Base-by-base conservation (phyloP, 306 rosid species). In the Vicia villosa region DNA sequence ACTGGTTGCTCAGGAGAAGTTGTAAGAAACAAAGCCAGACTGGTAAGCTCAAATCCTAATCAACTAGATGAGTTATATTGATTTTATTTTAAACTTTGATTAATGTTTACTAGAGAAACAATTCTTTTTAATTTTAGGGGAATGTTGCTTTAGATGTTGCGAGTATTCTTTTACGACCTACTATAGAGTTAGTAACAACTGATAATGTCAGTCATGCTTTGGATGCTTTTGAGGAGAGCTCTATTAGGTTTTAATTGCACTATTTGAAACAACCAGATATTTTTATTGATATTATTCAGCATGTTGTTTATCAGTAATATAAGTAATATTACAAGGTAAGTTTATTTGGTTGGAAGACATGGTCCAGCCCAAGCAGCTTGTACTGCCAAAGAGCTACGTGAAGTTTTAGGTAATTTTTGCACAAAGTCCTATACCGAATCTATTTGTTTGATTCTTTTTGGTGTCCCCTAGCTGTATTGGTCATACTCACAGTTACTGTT, bases 341-440 rank as follows among this genome's bases (percentile, higher is more conserved):
- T 94, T 74, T 87, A 81, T 85, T 75, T 94, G 86, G 97, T 94
- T 60, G 98, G 97, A 80, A 85, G 98, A 81, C 89, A 95, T 51
- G 98, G 98, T 81, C 97, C 98, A 16, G 92, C 86, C 59, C 98
- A 94, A 78, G 92, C 96, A 41, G 96, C 98, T 70, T 94, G 96
- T 74, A 94, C 97, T 46, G 91, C 96, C 43, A 88, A 88, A 83
- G 98, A 94, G 72, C 80, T 94, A 11, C 95, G 96, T 49, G 98
- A 90, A 86, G 64, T 94, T 83, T 91, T 87, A 54, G 98, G 98
- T 94, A 86, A 79, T 70, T 77, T 37, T 67, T 50, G 14, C 41
- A 40, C 76, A 40, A 61, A 49, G 72, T 63, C 43, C 16, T 43
- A 62, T 40, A n/a, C 26, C 11, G 7, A 38, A 56, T 68, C 40